Conservation (phyloP, 805 yeast species). For the Cyberlindnera euphorbiae region DNA sequence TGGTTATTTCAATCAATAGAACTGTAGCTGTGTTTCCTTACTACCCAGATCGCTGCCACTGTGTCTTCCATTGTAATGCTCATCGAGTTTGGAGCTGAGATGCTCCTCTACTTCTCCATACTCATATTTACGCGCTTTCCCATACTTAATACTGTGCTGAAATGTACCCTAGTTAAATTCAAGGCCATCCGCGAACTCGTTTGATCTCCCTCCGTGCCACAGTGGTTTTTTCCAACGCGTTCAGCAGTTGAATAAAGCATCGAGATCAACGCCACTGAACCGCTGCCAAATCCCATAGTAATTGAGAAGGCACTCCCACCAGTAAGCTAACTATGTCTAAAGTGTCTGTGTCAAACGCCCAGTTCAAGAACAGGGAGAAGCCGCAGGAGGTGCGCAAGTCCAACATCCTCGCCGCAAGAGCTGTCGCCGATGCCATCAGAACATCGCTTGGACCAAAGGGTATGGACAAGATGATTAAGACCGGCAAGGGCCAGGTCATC, state of each 20-base stretch:
- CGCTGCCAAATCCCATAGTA: neutral
- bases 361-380: slow-evolving; percentile 91
- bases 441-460: slow-evolving; percentile 97
- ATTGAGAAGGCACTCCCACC: too few species aligned
- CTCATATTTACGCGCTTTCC: too few species aligned
- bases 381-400: slow-evolving; percentile 98
- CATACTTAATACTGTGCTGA: too few species aligned
- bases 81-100: too few species aligned
- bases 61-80: too few species aligned
- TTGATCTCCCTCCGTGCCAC: neutral
- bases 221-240: neutral
- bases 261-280: too few species aligned
- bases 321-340: neutral
- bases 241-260: too few species aligned
- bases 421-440: slow-evolving; percentile 96
- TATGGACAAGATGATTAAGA: slow-evolving; percentile 98
- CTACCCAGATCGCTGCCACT: too few species aligned
- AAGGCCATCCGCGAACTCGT: too few species aligned
- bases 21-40: neutral
- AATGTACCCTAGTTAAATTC: too few species aligned
- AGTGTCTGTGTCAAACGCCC: slow-evolving; percentile 55
- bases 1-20: neutral
- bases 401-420: slow-evolving; percentile 97
- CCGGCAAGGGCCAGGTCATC: slow-evolving; percentile 87
- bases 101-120: too few species aligned